phyloP scores from a whole-genome alignment of 2,329 filamentous ascomycete genomes.

The Parafenestella ontariensis region DNA sequence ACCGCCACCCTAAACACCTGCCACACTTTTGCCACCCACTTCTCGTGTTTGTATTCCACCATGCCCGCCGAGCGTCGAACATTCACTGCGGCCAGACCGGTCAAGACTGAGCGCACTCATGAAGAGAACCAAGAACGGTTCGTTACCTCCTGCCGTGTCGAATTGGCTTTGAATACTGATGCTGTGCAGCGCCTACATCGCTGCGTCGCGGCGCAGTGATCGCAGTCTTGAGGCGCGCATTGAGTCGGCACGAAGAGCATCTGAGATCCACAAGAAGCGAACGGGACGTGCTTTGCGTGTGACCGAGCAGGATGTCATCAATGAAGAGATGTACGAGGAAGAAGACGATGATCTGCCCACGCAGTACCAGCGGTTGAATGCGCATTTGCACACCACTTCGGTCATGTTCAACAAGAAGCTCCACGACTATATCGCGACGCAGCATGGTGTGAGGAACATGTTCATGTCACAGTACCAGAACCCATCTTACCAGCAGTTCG shows the following conservation, averaged over 20 bases:
- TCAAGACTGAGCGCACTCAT: conserved; percentile 76
- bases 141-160: conserved; percentile 15
- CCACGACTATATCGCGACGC: conserved; percentile 64
- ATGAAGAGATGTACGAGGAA: conserved; percentile 96
- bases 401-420: conserved; percentile 68
- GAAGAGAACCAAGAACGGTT: conserved; percentile 80
- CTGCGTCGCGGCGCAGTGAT: conserved; percentile 85
- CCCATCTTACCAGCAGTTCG: conserved; percentile 20
- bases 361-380: conserved; percentile 69
- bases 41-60: conserved; percentile 6
- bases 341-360: conserved; percentile 82
- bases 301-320: conserved; percentile 83
- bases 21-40: conserved; percentile 12
- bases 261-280: conserved; percentile 87
- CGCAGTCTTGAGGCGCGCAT: conserved; percentile 86
- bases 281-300: conserved; percentile 84
- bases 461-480: conserved; percentile 42
- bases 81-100: conserved; percentile 46
- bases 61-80: conserved; percentile 52
- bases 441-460: conserved; percentile 63
- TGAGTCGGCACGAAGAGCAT: conserved; percentile 85
- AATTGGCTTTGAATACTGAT: conserved; percentile 14
- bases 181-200: conserved; percentile 78
- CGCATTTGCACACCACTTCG: conserved; percentile 67
- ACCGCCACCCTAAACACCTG: conserved; percentile 19